These are phyloP conservation scores for Dissophora ornata DNA, from an alignment of 192 early-diverging fungal genomes.

Conservation along the genomic window DNA sequence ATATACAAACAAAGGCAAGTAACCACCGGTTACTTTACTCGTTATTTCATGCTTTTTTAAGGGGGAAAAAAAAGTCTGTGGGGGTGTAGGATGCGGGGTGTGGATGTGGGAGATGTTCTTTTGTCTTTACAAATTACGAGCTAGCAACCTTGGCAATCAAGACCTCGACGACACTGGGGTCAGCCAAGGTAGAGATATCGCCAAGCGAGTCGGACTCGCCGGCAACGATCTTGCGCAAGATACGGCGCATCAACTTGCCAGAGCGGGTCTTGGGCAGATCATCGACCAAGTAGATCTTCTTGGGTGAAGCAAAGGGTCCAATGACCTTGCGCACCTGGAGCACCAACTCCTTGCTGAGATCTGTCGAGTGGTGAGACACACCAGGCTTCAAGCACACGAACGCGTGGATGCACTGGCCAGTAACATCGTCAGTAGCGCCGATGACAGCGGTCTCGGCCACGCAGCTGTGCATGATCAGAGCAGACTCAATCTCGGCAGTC, in stretches of 20 bases:
- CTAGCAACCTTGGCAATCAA: constrained; percentile 57
- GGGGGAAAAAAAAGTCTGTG: too few relatives aligned
- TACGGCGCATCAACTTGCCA: constrained; percentile 97
- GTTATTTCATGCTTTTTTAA: too few relatives aligned
- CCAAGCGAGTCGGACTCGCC: constrained; percentile 87
- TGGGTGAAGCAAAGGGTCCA: constrained; percentile 94
- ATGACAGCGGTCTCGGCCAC: constrained; percentile 94
- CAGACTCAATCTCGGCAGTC: constrained; percentile 95
- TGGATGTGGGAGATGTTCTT: too few relatives aligned
- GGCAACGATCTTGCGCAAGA: constrained; percentile 93
- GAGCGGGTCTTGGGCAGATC: constrained; percentile 96
- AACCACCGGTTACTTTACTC: too few relatives aligned
- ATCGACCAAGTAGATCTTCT: constrained; percentile 82
- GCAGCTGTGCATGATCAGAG: constrained; percentile 79
- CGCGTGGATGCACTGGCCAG: constrained; percentile 90
- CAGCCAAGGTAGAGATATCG: constrained; percentile 88
- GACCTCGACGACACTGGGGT: constrained; percentile 65
- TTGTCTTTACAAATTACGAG: too few relatives aligned
- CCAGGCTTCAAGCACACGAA: constrained; percentile 85
- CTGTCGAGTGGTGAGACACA: constrained; percentile 52
- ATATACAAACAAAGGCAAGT: too few relatives aligned
- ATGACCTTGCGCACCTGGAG: constrained; percentile 88
- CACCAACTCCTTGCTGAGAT: constrained; percentile 70
- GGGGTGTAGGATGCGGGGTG: too few relatives aligned
- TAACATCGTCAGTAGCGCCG: constrained; percentile 88